Evolutionary conservation across 495 filamentous ascomycete genomes (phyloP), one percentile per base, ranked within the genome.

Genomic region (Chlorociboria aeruginascens): DNA sequence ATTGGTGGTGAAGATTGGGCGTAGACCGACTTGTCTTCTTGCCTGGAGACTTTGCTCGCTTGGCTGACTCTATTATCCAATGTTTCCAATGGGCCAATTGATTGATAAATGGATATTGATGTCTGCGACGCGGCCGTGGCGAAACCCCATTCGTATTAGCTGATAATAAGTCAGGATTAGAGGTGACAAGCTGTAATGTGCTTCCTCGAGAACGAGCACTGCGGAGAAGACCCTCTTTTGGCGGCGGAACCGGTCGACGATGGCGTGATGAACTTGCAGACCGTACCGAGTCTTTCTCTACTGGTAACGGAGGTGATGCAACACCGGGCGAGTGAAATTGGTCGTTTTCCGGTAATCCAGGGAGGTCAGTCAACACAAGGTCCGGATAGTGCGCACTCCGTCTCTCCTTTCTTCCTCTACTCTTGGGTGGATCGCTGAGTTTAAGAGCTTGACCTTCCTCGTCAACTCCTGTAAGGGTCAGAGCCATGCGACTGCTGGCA

Each of bases 21-120:
- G 72, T 73, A 9, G 76, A 77, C 36, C 72, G 66, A 49, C 69
- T 81, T 41, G 65, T 71, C 56, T 68, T 74, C 11, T 69, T 67
- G 37, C 63, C 63, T 10, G 85, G 85, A 31, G 84, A 87, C 39
- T 75, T 79, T 39, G 81, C 78, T 40, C 83, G 69, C 62, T 86
- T 89, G 32, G 83, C 78, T 40, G 79, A 83, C 48, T 87, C 82
- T 37, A 85, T 73, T 54, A 90, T 78, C 85, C 85, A 90, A 55
- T 86, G 82, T 56, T 96, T 96, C 65, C 95, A 79, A 16, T 83
- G 83, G 1, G 87, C 83, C 6, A 90, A 64, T 56, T 89, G 85
- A 55, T 82, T 82, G 39, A 87, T 75, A 40, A 90, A 76, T 28
- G 83, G 72, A 55, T 85, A 78, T 50, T 83, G 76, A 53, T 80